Evolutionary conservation across 371 early-diverging fungal genomes (phyloP).

Genomic region (Lichtheimia ramosa): DNA sequence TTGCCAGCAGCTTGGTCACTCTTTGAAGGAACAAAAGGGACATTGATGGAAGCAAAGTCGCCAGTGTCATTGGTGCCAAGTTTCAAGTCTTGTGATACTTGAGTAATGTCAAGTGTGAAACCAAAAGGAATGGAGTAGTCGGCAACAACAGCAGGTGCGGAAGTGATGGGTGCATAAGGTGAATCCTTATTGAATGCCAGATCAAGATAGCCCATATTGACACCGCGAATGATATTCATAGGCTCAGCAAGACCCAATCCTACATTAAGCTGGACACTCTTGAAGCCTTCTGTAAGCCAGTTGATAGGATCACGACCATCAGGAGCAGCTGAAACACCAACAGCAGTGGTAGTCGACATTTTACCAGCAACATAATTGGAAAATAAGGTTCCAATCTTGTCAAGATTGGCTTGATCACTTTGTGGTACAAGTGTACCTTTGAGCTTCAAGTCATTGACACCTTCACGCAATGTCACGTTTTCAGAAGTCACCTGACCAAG

Average conservation of each 20-base stretch:
- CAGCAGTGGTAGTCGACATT: conserved; percentile 43
- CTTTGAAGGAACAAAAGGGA: conserved; percentile 37
- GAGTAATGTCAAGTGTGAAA: conserved; percentile 49
- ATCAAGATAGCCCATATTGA: conserved; percentile 51
- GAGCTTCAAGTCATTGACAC: conserved; percentile 47
- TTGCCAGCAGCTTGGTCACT: conserved; percentile 44
- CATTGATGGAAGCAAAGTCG: conserved; percentile 42
- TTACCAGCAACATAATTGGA: conserved; percentile 49
- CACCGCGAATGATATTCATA: conserved; percentile 47
- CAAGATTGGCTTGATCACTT: conserved; percentile 33
- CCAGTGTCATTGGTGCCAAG: conserved; percentile 36
- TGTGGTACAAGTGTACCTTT: conserved; percentile 49
- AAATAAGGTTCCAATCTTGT: conserved; percentile 44
- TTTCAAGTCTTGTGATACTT: conserved; percentile 44
- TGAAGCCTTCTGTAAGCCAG: conserved; percentile 54
- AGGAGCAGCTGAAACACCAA: conserved; percentile 49
- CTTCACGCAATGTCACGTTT: conserved; percentile 40
- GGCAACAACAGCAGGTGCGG: conserved; percentile 46
- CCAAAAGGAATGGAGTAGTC: conserved; percentile 53
- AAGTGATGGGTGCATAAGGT: conserved; percentile 44
- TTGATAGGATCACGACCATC: conserved; percentile 47
- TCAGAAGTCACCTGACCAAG: conserved; percentile 48
- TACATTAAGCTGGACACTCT: conserved; percentile 48
- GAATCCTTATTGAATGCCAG: conserved; percentile 37
- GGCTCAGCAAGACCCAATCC: conserved; percentile 35